Evolutionary conservation across 305 asterid species (phyloP), one percentile per base, ranked within the genome.

Genomic region (Fraxinus floribunda): DNA sequence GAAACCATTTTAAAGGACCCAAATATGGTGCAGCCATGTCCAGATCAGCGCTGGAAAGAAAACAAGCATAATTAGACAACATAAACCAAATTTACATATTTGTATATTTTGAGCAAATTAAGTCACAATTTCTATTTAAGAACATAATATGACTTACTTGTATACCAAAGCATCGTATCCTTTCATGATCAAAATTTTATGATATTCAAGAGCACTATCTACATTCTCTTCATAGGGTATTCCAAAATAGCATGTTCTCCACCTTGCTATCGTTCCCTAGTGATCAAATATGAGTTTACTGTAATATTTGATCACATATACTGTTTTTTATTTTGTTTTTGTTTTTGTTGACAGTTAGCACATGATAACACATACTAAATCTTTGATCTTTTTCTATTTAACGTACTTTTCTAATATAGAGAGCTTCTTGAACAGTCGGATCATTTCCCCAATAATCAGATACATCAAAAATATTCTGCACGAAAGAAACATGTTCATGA

Each of bases 191-290:
- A 90, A 87, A 34, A 52, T 74, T 41, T 77, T 72, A 79, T 90
- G 93, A 79, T 86, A 77, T 11, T 83, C 52, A 16, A 83, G 10
- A 13, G 81, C 84, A 39, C 80, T 76, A 20, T 22, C 3, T 0
- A 85, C 80, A 60, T 82, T 79, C 2, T 0, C 0, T 16, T 75
- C 82, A 38, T 32, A 83, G 11, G 84, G 13, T 32, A 85, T 22
- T 29, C 70, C 83, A 7, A 0, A 0, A 10, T 78, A 85, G 84
- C 93, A 90, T 38, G 88, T 84, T 10, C 0, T 4, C 92, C 93
- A 90, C 7, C 66, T 57, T 71, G 7, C 13, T 30, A 26, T 86
- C 7, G 84, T 90, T 20, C 92, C 91, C 92, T 89, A 66, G 32
- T 44, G 55, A 36, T 20, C 75, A 71, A 15, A 4, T 10, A 39